These are phyloP conservation scores for Morella rubra DNA, from an alignment of 306 rosid species.

Conservation along the genomic window DNA sequence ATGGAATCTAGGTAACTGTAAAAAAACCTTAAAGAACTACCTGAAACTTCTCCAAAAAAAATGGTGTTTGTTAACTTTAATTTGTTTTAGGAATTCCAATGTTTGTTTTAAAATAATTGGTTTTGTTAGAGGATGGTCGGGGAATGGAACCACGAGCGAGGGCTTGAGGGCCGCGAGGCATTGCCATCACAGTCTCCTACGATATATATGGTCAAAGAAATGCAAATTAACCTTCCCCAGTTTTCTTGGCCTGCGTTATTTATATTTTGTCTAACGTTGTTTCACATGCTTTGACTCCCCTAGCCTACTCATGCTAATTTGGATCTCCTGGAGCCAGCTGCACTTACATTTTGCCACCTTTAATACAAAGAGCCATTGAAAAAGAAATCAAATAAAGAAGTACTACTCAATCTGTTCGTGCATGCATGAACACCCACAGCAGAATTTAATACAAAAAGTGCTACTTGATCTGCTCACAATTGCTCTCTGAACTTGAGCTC, in stretches of 20 bases:
- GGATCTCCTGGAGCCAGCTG: constrained; percentile 11
- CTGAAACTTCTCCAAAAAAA: constrained; percentile 30
- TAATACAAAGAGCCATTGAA: not conserved
- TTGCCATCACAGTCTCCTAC: constrained; percentile 51
- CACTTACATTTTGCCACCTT: not conserved
- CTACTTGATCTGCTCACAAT: not conserved
- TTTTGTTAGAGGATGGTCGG: constrained; percentile 23
- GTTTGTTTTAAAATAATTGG: constrained; percentile 5
- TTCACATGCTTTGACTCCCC: not conserved
- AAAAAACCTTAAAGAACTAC: constrained; percentile 40
- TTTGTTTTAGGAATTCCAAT: not conserved
- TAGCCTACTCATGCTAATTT: constrained; percentile 11
- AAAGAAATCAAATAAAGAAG: not conserved
- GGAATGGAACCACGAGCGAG: constrained; percentile 18
- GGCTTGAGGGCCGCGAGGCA: not conserved
- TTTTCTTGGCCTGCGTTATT: constrained; percentile 54
- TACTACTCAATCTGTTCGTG: not conserved
- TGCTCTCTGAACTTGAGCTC: not conserved
- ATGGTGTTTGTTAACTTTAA: not conserved
- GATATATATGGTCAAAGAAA: constrained; percentile 49
- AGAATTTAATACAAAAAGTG: not conserved
- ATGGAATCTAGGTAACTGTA: constrained; percentile 61
- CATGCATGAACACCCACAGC: not conserved
- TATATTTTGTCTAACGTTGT: constrained; percentile 18
- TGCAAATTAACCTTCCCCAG: constrained; percentile 54